These are phyloP conservation scores for Fusarium falciforme DNA, from an alignment of 2,329 filamentous ascomycete species.

Conservation along the genomic window DNA sequence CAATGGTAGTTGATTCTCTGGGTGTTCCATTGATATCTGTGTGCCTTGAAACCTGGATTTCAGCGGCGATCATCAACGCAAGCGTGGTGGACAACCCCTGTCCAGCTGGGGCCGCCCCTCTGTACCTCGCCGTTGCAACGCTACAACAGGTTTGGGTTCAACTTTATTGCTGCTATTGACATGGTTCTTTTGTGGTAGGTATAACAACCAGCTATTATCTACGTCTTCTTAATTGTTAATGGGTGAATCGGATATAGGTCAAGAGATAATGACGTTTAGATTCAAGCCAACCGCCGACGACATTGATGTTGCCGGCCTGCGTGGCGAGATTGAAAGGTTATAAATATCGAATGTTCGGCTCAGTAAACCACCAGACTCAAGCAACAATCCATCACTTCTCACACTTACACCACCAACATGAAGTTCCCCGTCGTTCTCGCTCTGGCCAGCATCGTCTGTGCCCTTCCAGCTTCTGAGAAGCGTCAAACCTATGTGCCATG, in stretches of 20 bases:
- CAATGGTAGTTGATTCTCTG: conserved; percentile 5
- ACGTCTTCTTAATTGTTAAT: not conserved
- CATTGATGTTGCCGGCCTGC: not conserved
- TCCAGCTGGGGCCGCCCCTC: conserved; percentile 14
- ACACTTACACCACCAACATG: conserved; percentile 41
- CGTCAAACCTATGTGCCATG: conserved; percentile 55
- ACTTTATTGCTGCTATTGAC: conserved; percentile 19
- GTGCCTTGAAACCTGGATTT: not conserved
- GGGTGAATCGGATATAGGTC: conserved; percentile 1
- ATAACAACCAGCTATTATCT: conserved; percentile 11
- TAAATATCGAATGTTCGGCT: not conserved
- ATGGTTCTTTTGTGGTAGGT: conserved; percentile 5
- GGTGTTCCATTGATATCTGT: too few species aligned
- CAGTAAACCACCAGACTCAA: not conserved
- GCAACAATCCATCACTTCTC: not conserved
- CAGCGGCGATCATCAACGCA: conserved; percentile 26
- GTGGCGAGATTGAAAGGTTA: conserved; percentile 9
- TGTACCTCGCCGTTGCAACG: conserved; percentile 28
- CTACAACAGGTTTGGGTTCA: conserved; percentile 30
- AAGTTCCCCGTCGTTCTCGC: conserved; percentile 47
- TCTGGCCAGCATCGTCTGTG: conserved; percentile 37
- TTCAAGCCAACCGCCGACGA: not conserved
- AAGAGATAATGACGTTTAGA: conserved; percentile 29
- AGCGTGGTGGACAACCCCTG: conserved; percentile 13
- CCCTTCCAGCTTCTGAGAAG: conserved; percentile 47